A percentile compares a stretch with the other conserved stretches of the same genome.
These are phyloP conservation scores for Boletus sp. DNA, from an alignment of 1,284 basidiomycete species.

Conservation along the genomic window DNA sequence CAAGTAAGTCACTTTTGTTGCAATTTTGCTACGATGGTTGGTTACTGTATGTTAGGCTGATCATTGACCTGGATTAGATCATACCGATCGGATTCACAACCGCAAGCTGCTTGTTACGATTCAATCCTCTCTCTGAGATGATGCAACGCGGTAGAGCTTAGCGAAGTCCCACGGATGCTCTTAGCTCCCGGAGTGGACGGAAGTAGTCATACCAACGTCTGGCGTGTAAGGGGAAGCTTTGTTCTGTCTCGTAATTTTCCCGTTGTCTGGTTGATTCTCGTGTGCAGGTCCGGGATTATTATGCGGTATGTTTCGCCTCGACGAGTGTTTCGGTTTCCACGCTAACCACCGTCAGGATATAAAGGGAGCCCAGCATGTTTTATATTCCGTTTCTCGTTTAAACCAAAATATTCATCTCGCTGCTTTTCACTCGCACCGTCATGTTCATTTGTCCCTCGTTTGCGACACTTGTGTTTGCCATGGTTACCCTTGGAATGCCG, in stretches of 20 bases:
- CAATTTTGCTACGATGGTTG: not conserved
- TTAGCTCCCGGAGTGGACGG: not conserved
- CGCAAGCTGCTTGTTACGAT: too few species aligned
- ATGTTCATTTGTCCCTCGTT: conserved; percentile 12
- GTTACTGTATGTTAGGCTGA: too few species aligned
- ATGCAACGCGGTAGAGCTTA: not conserved
- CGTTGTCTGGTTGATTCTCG: not conserved
- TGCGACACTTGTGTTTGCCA: conserved; percentile 8
- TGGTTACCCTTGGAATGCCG: conserved; percentile 10
- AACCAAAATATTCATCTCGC: too few species aligned
- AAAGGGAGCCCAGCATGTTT: too few species aligned
- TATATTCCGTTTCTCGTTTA: too few species aligned
- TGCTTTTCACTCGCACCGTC: not conserved
- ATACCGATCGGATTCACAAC: not conserved
- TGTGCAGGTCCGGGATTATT: not conserved
- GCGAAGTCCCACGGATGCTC: not conserved
- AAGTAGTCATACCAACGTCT: not conserved
- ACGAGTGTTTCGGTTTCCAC: too few species aligned
- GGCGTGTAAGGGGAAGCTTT: too few species aligned
- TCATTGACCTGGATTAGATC: not conserved
- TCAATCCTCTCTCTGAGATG: not conserved
- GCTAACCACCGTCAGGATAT: too few species aligned
- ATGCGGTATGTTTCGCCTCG: too few species aligned
- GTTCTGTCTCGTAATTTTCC: not conserved
- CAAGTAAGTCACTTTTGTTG: not conserved